phyloP scores from a whole-genome alignment of 441 rosid species.

The Kokia cookei region DNA sequence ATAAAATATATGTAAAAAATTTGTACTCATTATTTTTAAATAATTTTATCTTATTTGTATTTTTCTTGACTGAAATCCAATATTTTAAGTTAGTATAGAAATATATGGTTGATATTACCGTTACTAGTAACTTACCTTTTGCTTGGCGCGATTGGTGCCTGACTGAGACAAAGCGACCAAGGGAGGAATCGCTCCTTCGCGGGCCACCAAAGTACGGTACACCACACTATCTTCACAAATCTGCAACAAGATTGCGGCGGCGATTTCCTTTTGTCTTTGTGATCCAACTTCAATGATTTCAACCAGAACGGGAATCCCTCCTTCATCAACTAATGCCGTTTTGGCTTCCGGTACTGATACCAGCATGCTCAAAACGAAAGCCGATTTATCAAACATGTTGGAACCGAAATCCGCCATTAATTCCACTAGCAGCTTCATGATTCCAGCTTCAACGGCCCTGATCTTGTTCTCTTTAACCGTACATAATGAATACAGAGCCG shows the following conservation, averaged over 20 bases:
- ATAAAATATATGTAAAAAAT: too few relatives aligned
- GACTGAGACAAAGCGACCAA: conserved; percentile 74
- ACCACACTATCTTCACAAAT: conserved; percentile 64
- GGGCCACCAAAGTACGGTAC: conserved; percentile 65
- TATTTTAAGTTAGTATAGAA: too few relatives aligned
- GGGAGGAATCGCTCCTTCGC: conserved; percentile 98
- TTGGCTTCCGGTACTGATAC: conserved; percentile 59
- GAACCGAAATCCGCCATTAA: conserved; percentile 89
- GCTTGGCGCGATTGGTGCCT: conserved; percentile 88
- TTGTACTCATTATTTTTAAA: too few relatives aligned
- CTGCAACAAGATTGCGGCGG: conserved; percentile 49
- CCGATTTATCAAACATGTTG: conserved; percentile 96
- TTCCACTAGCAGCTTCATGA: conserved; percentile 78
- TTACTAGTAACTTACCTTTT: conserved; percentile 37
- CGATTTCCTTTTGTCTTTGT: conserved; percentile 82
- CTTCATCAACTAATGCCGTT: conserved; percentile 72
- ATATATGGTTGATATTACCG: not conserved
- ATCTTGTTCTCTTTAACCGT: conserved; percentile 71
- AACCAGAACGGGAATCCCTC: conserved; percentile 82
- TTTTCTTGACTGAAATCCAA: too few relatives aligned
- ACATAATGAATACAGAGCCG: conserved; percentile 74
- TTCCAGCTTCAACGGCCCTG: conserved; percentile 67
- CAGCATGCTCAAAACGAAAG: conserved; percentile 57
- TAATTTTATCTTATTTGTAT: too few relatives aligned
- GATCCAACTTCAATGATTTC: conserved; percentile 85